These are phyloP conservation scores for Euclidium syriacum DNA, from an alignment of 345 rosid species.

Conservation along the genomic window DNA sequence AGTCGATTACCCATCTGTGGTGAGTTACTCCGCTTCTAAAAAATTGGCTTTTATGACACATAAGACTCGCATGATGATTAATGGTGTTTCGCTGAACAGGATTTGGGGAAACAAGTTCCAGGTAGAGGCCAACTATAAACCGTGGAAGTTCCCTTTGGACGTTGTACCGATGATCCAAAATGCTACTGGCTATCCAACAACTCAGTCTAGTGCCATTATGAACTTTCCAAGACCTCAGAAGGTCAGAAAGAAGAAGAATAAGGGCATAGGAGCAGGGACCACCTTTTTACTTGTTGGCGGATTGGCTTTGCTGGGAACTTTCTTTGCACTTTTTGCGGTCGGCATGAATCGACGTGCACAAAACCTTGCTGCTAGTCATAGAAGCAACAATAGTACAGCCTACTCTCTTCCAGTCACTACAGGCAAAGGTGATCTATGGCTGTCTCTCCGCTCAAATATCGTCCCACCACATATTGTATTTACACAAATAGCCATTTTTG, in stretches of 20 bases:
- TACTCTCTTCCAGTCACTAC: constrained; percentile 45
- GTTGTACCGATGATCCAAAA: constrained; percentile 40
- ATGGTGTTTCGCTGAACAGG: constrained; percentile 41
- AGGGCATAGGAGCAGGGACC: constrained; percentile 49
- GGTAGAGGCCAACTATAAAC: constrained; percentile 44
- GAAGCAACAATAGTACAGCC: constrained; percentile 33
- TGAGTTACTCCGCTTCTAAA: constrained; percentile 26
- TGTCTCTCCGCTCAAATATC: constrained; percentile 13
- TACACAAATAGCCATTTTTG: constrained; percentile 17
- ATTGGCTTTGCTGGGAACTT: constrained; percentile 46
- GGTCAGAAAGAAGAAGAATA: constrained; percentile 40
- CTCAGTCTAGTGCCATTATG: constrained; percentile 71
- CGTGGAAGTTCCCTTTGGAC: constrained; percentile 73
- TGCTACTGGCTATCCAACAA: constrained; percentile 52
- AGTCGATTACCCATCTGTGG: constrained; percentile 77
- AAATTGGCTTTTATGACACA: neutral
- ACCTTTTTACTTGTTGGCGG: constrained; percentile 57
- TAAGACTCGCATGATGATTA: neutral
- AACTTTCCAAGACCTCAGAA: constrained; percentile 40
- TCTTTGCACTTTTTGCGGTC: constrained; percentile 49
- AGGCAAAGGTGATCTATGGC: constrained; percentile 40
- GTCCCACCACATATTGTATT: too few species aligned
- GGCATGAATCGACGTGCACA: constrained; percentile 32
- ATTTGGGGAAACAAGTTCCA: constrained; percentile 75
- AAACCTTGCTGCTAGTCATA: constrained; percentile 31